phyloP scores from a whole-genome alignment of 2,329 filamentous ascomycete genomes.

The Epichloe sibirici region DNA sequence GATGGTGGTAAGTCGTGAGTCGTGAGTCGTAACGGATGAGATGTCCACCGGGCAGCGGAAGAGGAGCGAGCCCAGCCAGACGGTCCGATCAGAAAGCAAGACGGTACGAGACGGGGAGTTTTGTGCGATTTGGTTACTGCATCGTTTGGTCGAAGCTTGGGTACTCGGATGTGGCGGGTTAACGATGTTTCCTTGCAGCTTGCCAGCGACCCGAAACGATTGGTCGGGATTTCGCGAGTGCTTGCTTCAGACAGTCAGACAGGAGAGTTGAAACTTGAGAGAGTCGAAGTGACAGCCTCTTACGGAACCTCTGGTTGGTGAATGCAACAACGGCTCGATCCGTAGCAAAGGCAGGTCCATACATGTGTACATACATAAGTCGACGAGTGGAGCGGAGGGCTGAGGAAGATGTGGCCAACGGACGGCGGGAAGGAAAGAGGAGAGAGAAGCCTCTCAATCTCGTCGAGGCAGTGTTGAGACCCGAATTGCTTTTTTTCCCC shows the following conservation, averaged over 20 bases:
- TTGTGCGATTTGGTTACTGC: neutral
- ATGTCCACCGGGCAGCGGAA: neutral
- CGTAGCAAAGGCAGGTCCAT: too few relatives aligned
- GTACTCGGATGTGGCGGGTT: too few relatives aligned
- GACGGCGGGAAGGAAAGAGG: neutral
- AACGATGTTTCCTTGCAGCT: too few relatives aligned
- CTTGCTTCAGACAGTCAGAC: neutral
- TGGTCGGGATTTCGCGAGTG: neutral
- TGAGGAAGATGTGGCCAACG: neutral
- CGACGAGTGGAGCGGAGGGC: neutral
- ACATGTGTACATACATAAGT: neutral
- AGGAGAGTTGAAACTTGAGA: neutral
- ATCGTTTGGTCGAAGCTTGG: neutral
- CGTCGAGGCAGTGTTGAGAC: neutral
- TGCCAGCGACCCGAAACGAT: conserved; percentile 1
- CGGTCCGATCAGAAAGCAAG: neutral
- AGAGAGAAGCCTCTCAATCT: neutral
- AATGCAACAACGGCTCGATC: too few relatives aligned
- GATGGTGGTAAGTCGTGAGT: too few relatives aligned
- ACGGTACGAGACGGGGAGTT: neutral
- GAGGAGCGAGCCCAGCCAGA: neutral
- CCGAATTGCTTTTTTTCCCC: too few relatives aligned
- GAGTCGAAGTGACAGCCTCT: neutral
- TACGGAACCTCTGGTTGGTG: too few relatives aligned
- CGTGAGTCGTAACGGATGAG: too few relatives aligned